Evolutionary conservation across 2,329 filamentous ascomycete species (phyloP).

Genomic region (Ceratocystis colombiana): DNA sequence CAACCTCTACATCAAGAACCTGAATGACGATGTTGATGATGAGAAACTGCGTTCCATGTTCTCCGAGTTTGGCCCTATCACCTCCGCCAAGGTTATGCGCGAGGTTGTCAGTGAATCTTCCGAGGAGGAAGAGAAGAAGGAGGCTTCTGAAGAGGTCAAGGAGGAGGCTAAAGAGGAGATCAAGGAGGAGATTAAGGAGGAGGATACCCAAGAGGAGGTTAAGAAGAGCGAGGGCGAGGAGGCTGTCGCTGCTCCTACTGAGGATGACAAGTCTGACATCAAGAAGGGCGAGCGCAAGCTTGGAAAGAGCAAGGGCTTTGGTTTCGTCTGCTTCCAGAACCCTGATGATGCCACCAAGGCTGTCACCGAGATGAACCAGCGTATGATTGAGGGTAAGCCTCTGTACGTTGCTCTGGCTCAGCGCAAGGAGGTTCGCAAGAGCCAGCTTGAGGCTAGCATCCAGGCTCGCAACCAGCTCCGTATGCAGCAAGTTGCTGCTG

Average conservation of each 20-base stretch:
- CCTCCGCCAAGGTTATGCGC: constrained; percentile 98
- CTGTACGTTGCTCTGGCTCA: constrained; percentile 96
- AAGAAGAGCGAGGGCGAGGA: constrained; percentile 44
- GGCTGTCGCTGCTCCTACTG: constrained; percentile 45
- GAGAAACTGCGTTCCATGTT: constrained; percentile 96
- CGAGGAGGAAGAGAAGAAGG: constrained; percentile 44
- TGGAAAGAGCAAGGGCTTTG: constrained; percentile 99
- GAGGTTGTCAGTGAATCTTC: constrained; percentile 54
- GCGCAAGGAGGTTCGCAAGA: constrained; percentile 99
- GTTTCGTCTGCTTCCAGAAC: constrained; percentile 99
- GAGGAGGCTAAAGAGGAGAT: constrained; percentile 41
- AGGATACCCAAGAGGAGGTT: constrained; percentile 40
- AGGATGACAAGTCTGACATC: constrained; percentile 36
- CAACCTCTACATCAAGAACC: constrained; percentile 99
- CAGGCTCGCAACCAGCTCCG: constrained; percentile 97
- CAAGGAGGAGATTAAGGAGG: constrained; percentile 40
- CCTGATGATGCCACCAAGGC: constrained; percentile 98
- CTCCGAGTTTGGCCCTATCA: constrained; percentile 83
- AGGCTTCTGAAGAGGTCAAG: constrained; percentile 42
- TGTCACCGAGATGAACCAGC: constrained; percentile 98
- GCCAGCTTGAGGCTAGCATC: constrained; percentile 97
- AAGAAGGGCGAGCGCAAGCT: constrained; percentile 56
- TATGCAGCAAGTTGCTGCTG: constrained; percentile 93
- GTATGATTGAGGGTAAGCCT: constrained; percentile 94
- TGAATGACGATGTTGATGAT: constrained; percentile 92